phyloP scores from a whole-genome alignment of 169 alveolate genomes.

The Plasmodium inui region DNA sequence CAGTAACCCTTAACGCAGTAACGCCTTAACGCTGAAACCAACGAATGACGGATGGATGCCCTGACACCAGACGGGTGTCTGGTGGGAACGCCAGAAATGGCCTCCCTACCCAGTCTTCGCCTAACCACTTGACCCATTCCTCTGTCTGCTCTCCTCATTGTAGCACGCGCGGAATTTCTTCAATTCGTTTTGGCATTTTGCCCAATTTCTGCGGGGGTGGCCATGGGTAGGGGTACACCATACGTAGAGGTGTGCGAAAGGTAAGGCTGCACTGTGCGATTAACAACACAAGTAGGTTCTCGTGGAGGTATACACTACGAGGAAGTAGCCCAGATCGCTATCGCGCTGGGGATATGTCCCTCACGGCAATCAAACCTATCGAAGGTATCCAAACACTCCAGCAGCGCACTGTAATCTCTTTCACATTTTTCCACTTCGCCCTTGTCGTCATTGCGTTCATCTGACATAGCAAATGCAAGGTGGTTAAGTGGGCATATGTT shows the following conservation, averaged over 20 bases:
- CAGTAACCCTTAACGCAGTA: background rate
- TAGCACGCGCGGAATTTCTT: conserved; percentile 32
- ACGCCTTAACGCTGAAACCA: background rate
- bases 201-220: conserved; percentile 76
- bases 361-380: conserved; percentile 74
- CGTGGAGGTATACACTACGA: background rate
- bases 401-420: conserved; percentile 73
- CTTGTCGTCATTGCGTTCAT: conserved; percentile 78
- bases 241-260: background rate
- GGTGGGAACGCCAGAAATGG: background rate
- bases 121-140: background rate
- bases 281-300: background rate
- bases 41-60: background rate
- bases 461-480: background rate
- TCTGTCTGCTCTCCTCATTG: background rate
- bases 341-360: background rate
- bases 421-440: conserved; percentile 79
- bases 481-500: background rate
- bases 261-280: background rate
- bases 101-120: background rate
- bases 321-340: background rate
- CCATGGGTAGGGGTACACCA: background rate
- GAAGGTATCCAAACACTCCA: conserved; percentile 77
- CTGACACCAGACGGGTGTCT: background rate
- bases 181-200: conserved; percentile 78